Base-by-base conservation (phyloP, 169 alveolate genomes). In the Cryptosporidium parvum region DNA sequence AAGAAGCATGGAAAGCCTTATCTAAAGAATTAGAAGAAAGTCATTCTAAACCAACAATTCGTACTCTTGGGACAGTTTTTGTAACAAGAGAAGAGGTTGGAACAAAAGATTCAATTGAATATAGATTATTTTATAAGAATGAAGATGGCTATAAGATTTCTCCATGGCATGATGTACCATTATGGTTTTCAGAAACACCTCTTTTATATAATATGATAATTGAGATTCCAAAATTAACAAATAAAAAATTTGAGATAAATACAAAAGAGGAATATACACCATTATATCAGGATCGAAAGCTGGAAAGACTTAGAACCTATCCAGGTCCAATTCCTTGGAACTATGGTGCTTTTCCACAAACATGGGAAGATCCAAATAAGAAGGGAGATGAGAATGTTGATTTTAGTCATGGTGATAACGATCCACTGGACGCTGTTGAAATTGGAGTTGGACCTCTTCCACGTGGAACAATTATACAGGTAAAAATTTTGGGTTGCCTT, bases 341-440 rank as follows among this genome's bases (percentile, higher is more conserved):
- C 87, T 97, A 97, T 91, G 99, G 99, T 31, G 95, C 97, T 84
- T 84, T 96, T 33, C 99, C 99, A 0, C 96, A 94, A 71, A 97
- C 99, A 26, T 97, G 98, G 98, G 99, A 97, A 85, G 97, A 95
- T 37, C 96, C 96, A 26, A 85, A 92, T 23, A 80, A 56, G n/a
- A 80, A 65, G 16, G 89, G 89, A 26, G 89, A 65, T n/a, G 89
- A 80, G 44, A 51, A 51, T 3, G 84, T 70, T 4, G 91, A 33
- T 31, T 68, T 75, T 23, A 45, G 91, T 48, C 85, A 75, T 51
- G 99, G 99, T 10, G 99, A 97, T 80, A 95, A 96, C 61, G 99
- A 97, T 85, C 99, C 99, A 12, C 86, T 97, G n/a, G 99, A 97
- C 73, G 94, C 95, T 14, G 95, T 96, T 56, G 99, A 97, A 75